Percentiles rank a stretch among this genome's conserved stretches.
phyloP scores from a whole-genome alignment of 805 yeast genomes.

The Kazachstania taianensis region DNA sequence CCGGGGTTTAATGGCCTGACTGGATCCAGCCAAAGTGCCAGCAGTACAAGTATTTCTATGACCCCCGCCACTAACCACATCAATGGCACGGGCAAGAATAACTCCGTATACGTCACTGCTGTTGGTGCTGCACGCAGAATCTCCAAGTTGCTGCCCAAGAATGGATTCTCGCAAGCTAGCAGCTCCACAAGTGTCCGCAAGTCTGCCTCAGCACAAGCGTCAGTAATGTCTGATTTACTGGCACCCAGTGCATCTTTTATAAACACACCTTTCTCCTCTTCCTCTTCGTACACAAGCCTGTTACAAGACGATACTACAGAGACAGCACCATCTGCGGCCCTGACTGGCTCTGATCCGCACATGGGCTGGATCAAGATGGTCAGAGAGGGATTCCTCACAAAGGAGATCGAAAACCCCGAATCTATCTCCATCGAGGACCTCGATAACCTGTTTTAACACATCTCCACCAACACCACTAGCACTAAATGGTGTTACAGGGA shows the following conservation, averaged over 20 bases:
- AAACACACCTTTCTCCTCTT: too few species aligned
- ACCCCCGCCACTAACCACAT: constrained; percentile 1
- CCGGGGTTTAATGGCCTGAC: background rate
- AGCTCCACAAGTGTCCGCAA: constrained; percentile 31
- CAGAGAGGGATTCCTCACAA: constrained; percentile 65
- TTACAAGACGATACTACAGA: too few species aligned
- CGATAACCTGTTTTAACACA: constrained; percentile 37
- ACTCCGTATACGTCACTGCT: constrained; percentile 41
- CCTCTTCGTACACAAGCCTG: too few species aligned
- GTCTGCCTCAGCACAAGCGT: constrained; percentile 22
- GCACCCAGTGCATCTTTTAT: too few species aligned
- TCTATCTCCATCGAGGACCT: constrained; percentile 63
- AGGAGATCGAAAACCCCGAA: constrained; percentile 73
- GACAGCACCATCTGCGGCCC: constrained; percentile 32
- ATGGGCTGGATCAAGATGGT: constrained; percentile 56
- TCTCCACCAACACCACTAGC: too few species aligned
- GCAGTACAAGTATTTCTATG: background rate
- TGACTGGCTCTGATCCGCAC: background rate
- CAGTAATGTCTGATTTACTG: too few species aligned
- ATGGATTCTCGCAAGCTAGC: constrained; percentile 6
- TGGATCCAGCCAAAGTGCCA: background rate
- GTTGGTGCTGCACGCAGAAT: constrained; percentile 80
- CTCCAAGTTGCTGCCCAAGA: constrained; percentile 39
- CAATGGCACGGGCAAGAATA: background rate
- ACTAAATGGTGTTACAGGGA: too few species aligned